phyloP scores from a whole-genome alignment of 352 stramenopile genomes.

The Globisporangium radiosum region DNA sequence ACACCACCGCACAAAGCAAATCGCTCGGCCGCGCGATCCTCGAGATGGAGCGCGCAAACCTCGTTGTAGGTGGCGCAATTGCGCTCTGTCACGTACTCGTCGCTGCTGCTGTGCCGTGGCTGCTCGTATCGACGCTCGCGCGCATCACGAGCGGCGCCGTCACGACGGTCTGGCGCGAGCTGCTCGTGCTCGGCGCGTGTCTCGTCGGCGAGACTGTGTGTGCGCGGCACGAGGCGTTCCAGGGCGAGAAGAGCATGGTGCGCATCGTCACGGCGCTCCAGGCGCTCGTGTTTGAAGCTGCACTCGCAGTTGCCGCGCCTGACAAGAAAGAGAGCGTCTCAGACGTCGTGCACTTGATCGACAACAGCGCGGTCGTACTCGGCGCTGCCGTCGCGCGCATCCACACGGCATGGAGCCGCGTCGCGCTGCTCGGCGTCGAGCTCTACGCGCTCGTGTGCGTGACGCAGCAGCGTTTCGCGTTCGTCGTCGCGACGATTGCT shows the following conservation, averaged over 20 bases:
- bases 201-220: not conserved
- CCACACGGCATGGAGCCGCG: conserved; percentile 24
- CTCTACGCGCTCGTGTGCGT: conserved; percentile 33
- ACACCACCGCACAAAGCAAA: not conserved
- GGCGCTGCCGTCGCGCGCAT: conserved; percentile 22
- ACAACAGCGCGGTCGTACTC: conserved; percentile 20
- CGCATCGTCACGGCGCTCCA: conserved; percentile 21
- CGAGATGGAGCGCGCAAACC: not conserved
- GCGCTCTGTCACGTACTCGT: not conserved
- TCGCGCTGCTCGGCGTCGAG: conserved; percentile 26
- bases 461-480: conserved; percentile 22
- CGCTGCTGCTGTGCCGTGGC: not conserved
- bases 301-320: conserved; percentile 7
- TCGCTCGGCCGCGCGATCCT: not conserved
- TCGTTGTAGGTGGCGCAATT: not conserved
- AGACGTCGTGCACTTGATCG: conserved; percentile 29
- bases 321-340: conserved; percentile 20
- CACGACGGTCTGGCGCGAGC: not conserved
- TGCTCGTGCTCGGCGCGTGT: not conserved
- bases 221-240: conserved; percentile 9
- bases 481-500: conserved; percentile 18
- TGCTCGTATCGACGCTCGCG: not conserved
- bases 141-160: not conserved
- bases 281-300: conserved; percentile 30
- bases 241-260: not conserved